Percentiles rank a stretch among this genome's conserved stretches.
Evolutionary conservation across 2,329 filamentous ascomycete species (phyloP).

Genomic region (Rhexocercosporidium sp.): DNA sequence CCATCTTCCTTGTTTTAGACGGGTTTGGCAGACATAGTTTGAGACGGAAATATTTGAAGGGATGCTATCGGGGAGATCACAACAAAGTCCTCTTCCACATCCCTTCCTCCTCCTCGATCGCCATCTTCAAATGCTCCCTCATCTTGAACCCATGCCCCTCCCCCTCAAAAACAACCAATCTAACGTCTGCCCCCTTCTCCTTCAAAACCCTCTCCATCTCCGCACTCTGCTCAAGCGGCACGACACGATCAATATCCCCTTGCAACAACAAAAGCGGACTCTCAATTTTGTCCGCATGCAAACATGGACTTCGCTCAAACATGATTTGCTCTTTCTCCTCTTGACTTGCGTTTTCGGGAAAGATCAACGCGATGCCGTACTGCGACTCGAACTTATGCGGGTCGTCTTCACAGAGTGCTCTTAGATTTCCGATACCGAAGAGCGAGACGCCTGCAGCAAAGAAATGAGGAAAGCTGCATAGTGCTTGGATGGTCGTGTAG

Average conservation of each 20-base stretch:
- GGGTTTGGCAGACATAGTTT: too few species aligned
- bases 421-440: conserved; percentile 58
- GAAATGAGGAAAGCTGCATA: conserved; percentile 51
- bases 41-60: too few species aligned
- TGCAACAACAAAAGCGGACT: conserved; percentile 61
- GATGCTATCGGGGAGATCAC: too few species aligned
- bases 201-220: conserved; percentile 55
- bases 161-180: conserved; percentile 52
- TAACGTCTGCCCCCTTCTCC: conserved; percentile 49
- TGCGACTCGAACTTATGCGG: conserved; percentile 60
- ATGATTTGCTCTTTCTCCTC: conserved; percentile 50
- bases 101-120: conserved; percentile 52
- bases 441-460: conserved; percentile 57
- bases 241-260: conserved; percentile 60
- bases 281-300: conserved; percentile 53
- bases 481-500: conserved; percentile 56
- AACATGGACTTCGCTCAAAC: conserved; percentile 54
- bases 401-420: conserved; percentile 51
- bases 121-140: conserved; percentile 47
- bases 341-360: conserved; percentile 42
- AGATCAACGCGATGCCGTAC: conserved; percentile 54
- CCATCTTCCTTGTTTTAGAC: too few species aligned
- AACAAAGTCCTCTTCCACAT: conserved; percentile 44
- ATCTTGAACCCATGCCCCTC: conserved; percentile 57
- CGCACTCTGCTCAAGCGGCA: conserved; percentile 60